Conservation (phyloP, 495 filamentous ascomycete species). For the Aspergillus panamensis region DNA sequence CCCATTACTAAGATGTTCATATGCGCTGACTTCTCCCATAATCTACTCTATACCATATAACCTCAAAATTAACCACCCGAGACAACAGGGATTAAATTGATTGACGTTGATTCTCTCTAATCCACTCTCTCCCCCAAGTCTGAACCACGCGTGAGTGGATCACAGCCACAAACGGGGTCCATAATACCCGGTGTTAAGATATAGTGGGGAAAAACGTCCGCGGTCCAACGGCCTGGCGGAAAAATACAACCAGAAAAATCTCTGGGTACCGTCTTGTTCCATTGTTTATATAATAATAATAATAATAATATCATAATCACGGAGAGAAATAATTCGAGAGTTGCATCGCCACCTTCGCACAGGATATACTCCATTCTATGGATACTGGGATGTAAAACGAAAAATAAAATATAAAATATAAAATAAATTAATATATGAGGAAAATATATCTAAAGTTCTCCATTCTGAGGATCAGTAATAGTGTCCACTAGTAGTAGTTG, state of each 20-base stretch:
- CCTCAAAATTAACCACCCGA: background rate
- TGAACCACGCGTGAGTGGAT: conserved; percentile 14
- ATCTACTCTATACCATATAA: background rate
- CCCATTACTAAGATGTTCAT: too few species aligned
- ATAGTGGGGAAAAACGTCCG: conserved; percentile 1
- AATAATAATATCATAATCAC: background rate
- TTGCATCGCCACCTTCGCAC: too few species aligned
- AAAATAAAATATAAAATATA: too few species aligned
- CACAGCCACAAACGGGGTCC: conserved; percentile 8
- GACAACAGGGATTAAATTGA: conserved; percentile 8
- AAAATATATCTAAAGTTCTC: too few species aligned
- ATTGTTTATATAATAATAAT: too few species aligned
- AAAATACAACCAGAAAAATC: background rate
- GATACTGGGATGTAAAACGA: too few species aligned
- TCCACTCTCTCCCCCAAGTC: conserved; percentile 4
- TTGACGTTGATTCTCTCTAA: background rate
- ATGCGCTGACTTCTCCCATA: background rate
- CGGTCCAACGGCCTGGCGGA: conserved; percentile 4
- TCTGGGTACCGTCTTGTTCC: conserved; percentile 2
- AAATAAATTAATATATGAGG: too few species aligned
- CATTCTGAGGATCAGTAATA: too few species aligned
- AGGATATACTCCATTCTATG: too few species aligned
- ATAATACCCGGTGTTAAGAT: conserved; percentile 7
- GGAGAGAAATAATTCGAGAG: background rate
- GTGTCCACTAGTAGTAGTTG: too few species aligned